Conservation (phyloP, 768 basidiomycete genomes). For the Serendipita sp. region DNA sequence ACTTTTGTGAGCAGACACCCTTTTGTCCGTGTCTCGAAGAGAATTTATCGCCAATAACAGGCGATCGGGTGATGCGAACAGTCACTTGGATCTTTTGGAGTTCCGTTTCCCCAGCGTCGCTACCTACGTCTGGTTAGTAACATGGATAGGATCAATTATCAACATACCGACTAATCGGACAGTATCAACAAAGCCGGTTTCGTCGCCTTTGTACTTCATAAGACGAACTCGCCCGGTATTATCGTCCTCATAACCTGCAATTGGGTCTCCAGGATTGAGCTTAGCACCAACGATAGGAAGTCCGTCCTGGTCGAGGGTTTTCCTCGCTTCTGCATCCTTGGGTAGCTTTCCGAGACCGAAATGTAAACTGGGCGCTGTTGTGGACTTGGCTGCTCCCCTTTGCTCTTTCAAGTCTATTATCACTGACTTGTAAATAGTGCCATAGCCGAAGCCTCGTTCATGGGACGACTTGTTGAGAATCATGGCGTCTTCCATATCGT, state of each 20-base stretch:
- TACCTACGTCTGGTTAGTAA: conserved; percentile 31
- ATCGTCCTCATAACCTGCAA: conserved; percentile 82
- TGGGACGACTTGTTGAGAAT: conserved; percentile 98
- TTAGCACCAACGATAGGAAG: conserved; percentile 62
- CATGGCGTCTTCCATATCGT: conserved; percentile 99
- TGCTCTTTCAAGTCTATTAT: conserved; percentile 79
- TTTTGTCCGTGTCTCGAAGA: conserved; percentile 98
- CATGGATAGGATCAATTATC: background rate
- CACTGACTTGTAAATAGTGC: conserved; percentile 90
- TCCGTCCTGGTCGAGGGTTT: conserved; percentile 67
- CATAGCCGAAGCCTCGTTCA: conserved; percentile 94
- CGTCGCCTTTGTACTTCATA: conserved; percentile 95
- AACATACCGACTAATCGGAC: conserved; percentile 73
- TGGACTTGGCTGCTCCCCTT: conserved; percentile 42
- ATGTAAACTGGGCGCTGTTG: conserved; percentile 54
- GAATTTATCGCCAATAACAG: conserved; percentile 98
- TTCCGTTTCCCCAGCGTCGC: conserved; percentile 74
- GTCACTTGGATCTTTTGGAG: conserved; percentile 89
- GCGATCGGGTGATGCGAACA: conserved; percentile 81
- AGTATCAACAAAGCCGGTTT: conserved; percentile 74
- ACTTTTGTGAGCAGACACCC: conserved; percentile 98
- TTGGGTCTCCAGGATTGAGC: conserved; percentile 55
- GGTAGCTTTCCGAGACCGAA: conserved; percentile 66
- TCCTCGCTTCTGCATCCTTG: conserved; percentile 30
- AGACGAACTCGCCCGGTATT: conserved; percentile 66